Conservation (phyloP, 1,139 yeast genomes). For the Pneumocystis carinii region DNA sequence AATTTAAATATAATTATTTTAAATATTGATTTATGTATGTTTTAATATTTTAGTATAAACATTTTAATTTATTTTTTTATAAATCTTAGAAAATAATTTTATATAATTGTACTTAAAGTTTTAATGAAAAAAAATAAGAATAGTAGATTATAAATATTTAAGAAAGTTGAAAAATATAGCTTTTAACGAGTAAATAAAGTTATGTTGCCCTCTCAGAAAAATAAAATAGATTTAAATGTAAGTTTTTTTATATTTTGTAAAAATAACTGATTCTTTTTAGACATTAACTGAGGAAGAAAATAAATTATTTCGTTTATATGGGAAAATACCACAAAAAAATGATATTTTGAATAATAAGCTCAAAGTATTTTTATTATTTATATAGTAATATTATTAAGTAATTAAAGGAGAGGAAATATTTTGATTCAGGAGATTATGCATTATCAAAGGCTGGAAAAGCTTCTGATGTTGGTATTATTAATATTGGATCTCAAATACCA, state of each 20-base stretch:
- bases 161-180: not conserved
- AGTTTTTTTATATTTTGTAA: not conserved
- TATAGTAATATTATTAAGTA: not conserved
- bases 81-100: not conserved
- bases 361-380: slow-evolving; percentile 15
- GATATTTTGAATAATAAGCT: slow-evolving; percentile 63
- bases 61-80: not conserved
- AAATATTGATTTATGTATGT: not conserved
- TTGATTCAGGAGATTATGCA: slow-evolving; percentile 96
- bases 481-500: slow-evolving; percentile 30
- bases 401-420: slow-evolving; percentile 76
- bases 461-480: slow-evolving; percentile 22
- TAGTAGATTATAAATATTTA: not conserved
- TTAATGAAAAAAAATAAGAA: not conserved
- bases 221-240: not conserved
- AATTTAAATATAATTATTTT: too few relatives aligned
- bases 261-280: slow-evolving; percentile 3
- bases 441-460: slow-evolving; percentile 54
- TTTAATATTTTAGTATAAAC: not conserved
- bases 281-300: slow-evolving; percentile 25
- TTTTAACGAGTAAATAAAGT: not conserved
- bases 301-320: slow-evolving; percentile 58
- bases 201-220: not conserved
- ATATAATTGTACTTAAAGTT: not conserved
- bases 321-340: slow-evolving; percentile 73